Base-by-base conservation (phyloP, 169 alveolate genomes). In the Plasmodium coatneyi region DNA sequence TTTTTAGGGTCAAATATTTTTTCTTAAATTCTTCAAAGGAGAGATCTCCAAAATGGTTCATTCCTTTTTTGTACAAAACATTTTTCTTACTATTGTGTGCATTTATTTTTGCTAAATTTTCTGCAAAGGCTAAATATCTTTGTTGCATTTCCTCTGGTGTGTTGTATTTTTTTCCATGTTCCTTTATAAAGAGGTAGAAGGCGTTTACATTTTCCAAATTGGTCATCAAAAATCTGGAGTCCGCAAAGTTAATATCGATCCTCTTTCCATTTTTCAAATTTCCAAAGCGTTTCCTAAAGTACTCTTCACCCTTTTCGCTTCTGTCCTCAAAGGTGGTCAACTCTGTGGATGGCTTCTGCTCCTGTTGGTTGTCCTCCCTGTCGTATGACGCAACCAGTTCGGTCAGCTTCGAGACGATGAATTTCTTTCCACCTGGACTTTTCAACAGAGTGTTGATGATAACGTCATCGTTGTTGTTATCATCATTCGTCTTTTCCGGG, bases 31-130 rank as follows among this genome's bases (percentile, higher is more conserved):
- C 95, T 74, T 84, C 89, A 30, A 46, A 36, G 12, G 92, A 22
- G 72, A 96, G 1, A 32, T 96, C 97, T 3, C 95, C 96, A 82
- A 96, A 95, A 36, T 71, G 12, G 72, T 95, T 96, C 52, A 96
- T 70, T 22, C 78, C 93, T 93, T 80, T 93, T 71, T 49, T 74
- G 80, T 71, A 96, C 19, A 87, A 52, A 32, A 30, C 34, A 19
- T 81, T 60, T 5, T 72, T 60, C 39, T 43, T 80, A 71, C 43
- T 71, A 30, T 96, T 95, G 80, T 93, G 95, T 6, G 30, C 60
- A 70, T 84, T 74, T 22, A 96, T 83, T 28, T 71, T 90, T 30
- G n/a, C 46, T 6, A 39, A 43, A 43, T 84, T 93, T 25, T 74
- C 66, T 10, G 86, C 70, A 84, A 95, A 95, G 12, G 82, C 70